A percentile compares a stretch with the other conserved stretches of the same genome.
These are phyloP conservation scores for Leccinum incarnatum DNA, from an alignment of 768 basidiomycete species.

Conservation along the genomic window DNA sequence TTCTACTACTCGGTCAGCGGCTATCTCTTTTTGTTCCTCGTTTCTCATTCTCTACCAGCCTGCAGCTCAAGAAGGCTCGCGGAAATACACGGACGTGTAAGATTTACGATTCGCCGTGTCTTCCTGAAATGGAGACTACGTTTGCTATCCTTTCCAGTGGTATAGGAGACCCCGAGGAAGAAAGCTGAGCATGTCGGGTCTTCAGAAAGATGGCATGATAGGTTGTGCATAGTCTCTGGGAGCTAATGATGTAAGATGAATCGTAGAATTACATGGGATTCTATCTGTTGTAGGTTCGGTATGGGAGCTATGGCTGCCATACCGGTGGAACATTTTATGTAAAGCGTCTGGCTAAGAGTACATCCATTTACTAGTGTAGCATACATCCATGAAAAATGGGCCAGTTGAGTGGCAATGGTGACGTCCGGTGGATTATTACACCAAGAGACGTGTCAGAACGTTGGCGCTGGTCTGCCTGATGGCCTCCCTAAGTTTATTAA, in stretches of 20 bases:
- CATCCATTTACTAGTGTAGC: conserved; percentile 8
- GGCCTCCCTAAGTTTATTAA: conserved; percentile 71
- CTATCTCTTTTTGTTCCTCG: background rate
- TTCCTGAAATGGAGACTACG: conserved; percentile 94
- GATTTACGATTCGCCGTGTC: conserved; percentile 96
- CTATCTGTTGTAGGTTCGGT: conserved; percentile 11
- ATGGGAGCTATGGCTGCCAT: background rate
- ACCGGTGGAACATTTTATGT: background rate
- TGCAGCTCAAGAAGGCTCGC: conserved; percentile 90
- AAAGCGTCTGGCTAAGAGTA: background rate
- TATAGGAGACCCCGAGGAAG: conserved; percentile 93
- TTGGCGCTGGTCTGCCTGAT: conserved; percentile 82
- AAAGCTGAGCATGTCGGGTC: conserved; percentile 39
- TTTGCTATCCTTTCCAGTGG: conserved; percentile 92
- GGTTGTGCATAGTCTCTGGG: background rate
- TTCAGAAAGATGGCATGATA: background rate
- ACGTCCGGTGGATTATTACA: conserved; percentile 33
- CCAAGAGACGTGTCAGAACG: conserved; percentile 85
- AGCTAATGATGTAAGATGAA: conserved; percentile 7
- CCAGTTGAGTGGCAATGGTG: conserved; percentile 51
- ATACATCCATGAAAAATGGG: conserved; percentile 19
- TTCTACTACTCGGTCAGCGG: conserved; percentile 83
- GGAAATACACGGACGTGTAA: conserved; percentile 93
- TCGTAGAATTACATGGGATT: conserved; percentile 7
- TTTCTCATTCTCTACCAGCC: conserved; percentile 38